Evolutionary conservation across 805 yeast species (phyloP), one percentile per base, ranked within the genome.

Genomic region (Blastobotrys mokoenaii): DNA sequence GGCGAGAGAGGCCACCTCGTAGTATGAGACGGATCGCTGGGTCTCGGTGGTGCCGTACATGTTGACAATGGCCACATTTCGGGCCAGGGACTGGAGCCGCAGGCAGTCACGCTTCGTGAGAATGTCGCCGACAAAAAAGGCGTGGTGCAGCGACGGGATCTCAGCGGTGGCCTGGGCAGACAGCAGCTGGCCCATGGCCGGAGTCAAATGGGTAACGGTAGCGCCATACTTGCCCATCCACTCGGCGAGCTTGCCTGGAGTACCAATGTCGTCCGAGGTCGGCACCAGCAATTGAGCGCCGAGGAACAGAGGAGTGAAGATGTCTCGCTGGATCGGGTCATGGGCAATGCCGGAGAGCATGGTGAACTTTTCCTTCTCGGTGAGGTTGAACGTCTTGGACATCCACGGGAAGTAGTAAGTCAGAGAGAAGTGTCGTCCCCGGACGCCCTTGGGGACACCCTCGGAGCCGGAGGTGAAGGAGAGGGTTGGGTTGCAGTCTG

Each of bases 11-110:
- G 85, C 79, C 50, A 94, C 90, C 63, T 87, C 94, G 67, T 78
- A 94, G 67, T 77, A 93, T 0, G 97, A 89, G 20, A 93, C 99
- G 1, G 99, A 93, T 62, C 99, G 79, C 71, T 94, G 99, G 12
- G 99, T 93, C 66, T 93, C 99, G 9, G 99, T 93, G 34, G 99
- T 93, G 59, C 99, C 99, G 64, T 93, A 93, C 99, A 93, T 93
- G 68, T 93, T 93, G 54, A 93, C 94, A 60, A 93, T 90, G 61
- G 66, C 71, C 45, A 86, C 94, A 59, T 93, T 90, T 62, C 80
- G 80, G 11, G 97, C 97, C 57, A 93, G 73, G 1, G 93, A 79
- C 64, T 93, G 99, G 56, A 93, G 73, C 59, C 97, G 77, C 54
- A 86, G 69, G 67, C 98, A 93, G 66, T 94, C 99, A 68, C 98